phyloP scores from a whole-genome alignment of 208 protist genomes.

The Trypanosoma rangeli region DNA sequence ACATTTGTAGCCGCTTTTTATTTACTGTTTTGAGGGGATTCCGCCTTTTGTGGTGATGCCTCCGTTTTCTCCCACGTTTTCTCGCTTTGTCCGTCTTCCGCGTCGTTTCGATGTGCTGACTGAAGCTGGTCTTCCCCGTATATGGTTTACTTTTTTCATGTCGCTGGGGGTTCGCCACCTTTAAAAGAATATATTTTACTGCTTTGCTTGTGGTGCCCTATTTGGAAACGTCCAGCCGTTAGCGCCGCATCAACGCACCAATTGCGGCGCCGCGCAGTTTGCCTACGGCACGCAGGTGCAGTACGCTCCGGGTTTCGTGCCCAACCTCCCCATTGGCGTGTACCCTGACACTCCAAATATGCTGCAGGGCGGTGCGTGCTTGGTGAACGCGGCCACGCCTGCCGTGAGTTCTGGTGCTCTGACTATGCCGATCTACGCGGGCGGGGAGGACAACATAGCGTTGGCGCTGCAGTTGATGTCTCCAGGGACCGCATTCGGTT shows the following conservation, averaged over 20 bases:
- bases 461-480: neutral
- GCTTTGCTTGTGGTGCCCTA: neutral
- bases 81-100: neutral
- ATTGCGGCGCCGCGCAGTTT: neutral
- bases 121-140: no score
- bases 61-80: neutral
- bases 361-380: neutral
- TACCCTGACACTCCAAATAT: neutral
- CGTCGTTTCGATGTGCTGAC: no score
- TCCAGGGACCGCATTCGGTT: no score
- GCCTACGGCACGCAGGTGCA: neutral
- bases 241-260: neutral
- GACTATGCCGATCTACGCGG: neutral
- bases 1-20: no score
- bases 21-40: neutral
- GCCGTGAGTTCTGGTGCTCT: neutral
- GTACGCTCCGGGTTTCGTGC: neutral
- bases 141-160: neutral
- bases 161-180: neutral
- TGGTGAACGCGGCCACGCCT: neutral
- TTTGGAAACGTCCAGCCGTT: neutral
- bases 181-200: constrained; percentile 8
- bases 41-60: neutral
- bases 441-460: neutral
- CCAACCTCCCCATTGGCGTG: neutral